Base-by-base conservation (phyloP, 1,139 yeast species). In the Candida tropicalis region DNA sequence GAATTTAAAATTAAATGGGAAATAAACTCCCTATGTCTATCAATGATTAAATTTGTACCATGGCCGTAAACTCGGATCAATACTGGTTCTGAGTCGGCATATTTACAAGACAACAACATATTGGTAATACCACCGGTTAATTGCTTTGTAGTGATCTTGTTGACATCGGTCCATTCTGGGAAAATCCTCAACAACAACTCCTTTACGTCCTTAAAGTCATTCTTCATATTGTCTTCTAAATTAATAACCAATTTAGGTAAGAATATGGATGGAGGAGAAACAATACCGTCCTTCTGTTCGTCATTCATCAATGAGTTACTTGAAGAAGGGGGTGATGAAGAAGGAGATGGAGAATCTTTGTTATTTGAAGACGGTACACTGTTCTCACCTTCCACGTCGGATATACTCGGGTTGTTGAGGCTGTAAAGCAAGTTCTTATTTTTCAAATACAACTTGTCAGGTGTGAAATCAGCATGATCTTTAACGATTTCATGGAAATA, bases 71-170 rank as follows among this genome's bases (percentile, higher is more conserved):
- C 84, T 45, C 95, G 68, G 48, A 85, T 82, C 33, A 87, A 70
- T 2, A 84, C 82, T 9, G 39, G 42, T 44, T 71, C 73, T 23
- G 51, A 42, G 9, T 50, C 44, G 4, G 22, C 15, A 44, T 70
- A 66, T 25, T 61, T 60, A 46, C 86, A 84, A 37, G 80, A 73
- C 28, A 84, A 62, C 42, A 85, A 74, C 81, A 82, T 81, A 60
- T 87, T 87, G 18, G 95, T 87, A 60, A 87, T 86, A 7, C 95
- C 95, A 2, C 95, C 95, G 3, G 87, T 84, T 40, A 86, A 66
- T 48, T 68, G 65, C 40, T 61, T 59, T 32, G 73, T 62, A 4
- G 47, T 26, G n/a, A 74, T 65, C 11, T 60, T 43, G 2, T 46
- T 46, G 1, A 47, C 42, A 11, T 56, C 48, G 1, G 45, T 41